Base-by-base conservation (phyloP, 345 rosid species). In the Ricinus communis region DNA sequence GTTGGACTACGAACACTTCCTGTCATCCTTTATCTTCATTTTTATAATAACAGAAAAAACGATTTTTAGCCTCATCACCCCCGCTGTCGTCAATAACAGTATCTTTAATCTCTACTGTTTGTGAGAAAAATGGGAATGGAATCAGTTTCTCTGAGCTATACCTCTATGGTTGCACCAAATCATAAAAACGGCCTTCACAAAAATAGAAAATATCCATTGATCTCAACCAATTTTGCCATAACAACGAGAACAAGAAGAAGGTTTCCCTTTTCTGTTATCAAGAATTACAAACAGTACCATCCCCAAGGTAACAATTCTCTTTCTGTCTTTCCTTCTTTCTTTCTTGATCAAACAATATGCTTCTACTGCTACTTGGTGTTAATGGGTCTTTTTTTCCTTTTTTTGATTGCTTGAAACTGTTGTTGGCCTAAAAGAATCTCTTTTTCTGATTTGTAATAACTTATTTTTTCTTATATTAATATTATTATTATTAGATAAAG, bases 71-170 rank as follows among this genome's bases (percentile, higher is more conserved):
- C n/a, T n/a, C n/a, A n/a, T n/a, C n/a, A n/a, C n/a, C n/a, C n/a
- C n/a, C n/a, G n/a, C n/a, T n/a, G n/a, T n/a, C n/a, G n/a, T n/a
- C n/a, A n/a, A n/a, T n/a, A n/a, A n/a, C n/a, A n/a, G n/a, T n/a
- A n/a, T n/a, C n/a, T n/a, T n/a, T n/a, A n/a, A n/a, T n/a, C n/a
- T n/a, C n/a, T n/a, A n/a, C n/a, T n/a, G n/a, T n/a, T n/a, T n/a
- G n/a, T n/a, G 22, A 43, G 10, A 46, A 33, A 25, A 14, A 31
- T 59, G 22, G 67, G 58, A 22, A 76, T 65, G 79, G 68, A 65
- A 15, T 71, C 68, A 6, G 8, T 65, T 47, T 43, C 68, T 40
- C 28, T 50, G 50, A 51, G 66, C 31, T 27, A 38, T 25, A 43
- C 40, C 31, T 15, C 41, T 10, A 53, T 70, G 52, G 21, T 62